Evolutionary conservation across 1,284 basidiomycete genomes (phyloP).

Genomic region (Ceratobasidium sp.): DNA sequence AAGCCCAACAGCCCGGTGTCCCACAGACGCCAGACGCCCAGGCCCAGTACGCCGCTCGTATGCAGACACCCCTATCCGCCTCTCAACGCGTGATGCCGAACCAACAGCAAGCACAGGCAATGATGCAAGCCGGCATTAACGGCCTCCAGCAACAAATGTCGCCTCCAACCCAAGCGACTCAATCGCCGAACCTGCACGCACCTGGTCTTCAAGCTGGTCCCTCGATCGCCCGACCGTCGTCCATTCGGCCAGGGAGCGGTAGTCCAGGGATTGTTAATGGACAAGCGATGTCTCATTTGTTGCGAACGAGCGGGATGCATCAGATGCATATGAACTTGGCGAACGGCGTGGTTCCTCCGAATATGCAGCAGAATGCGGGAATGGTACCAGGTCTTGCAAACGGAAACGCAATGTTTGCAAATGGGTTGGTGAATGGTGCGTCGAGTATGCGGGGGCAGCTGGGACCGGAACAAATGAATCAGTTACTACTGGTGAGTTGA

Average conservation of each 20-base stretch:
- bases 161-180: slow-evolving; percentile 20
- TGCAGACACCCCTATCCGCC: background rate
- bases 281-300: slow-evolving; percentile 27
- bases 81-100: slow-evolving; percentile 11
- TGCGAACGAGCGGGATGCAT: slow-evolving; percentile 31
- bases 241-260: slow-evolving; percentile 24
- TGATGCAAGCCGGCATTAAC: slow-evolving; percentile 8
- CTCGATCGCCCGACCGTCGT: slow-evolving; percentile 23
- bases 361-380: slow-evolving; percentile 17
- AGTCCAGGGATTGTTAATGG: slow-evolving; percentile 37
- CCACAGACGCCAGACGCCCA: slow-evolving; percentile 22
- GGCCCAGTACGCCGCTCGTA: slow-evolving; percentile 28
- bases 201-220: slow-evolving; percentile 21
- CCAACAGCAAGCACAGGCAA: background rate
- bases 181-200: slow-evolving; percentile 2
- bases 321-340: slow-evolving; percentile 37
- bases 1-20: slow-evolving; percentile 1
- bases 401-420: slow-evolving; percentile 15
- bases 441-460: slow-evolving; percentile 15
- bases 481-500: slow-evolving; percentile 26
- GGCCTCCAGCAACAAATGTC: slow-evolving; percentile 32
- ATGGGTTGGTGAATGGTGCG: slow-evolving; percentile 5
- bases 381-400: background rate
- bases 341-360: slow-evolving; percentile 30
- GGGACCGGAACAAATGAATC: slow-evolving; percentile 35